phyloP scores from a whole-genome alignment of 2,329 filamentous ascomycete species.

The Phaeoacremonium minimum region DNA sequence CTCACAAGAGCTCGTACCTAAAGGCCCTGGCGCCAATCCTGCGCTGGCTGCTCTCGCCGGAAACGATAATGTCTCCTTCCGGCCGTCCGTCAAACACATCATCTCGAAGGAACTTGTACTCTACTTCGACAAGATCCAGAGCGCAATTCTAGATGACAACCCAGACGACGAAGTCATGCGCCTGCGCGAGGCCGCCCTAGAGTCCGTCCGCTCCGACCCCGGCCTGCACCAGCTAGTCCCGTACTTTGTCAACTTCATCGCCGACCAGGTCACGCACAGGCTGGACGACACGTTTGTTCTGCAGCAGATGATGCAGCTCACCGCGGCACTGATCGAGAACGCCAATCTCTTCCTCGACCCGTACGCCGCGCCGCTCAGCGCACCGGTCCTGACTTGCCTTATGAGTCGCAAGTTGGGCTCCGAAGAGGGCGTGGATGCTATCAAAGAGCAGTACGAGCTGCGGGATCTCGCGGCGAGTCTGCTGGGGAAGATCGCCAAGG shows the following conservation, averaged over 20 bases:
- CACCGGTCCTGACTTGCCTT: constrained; percentile 86
- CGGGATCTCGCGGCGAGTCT: constrained; percentile 82
- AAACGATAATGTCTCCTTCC: constrained; percentile 77
- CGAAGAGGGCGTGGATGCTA: constrained; percentile 44
- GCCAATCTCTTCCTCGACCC: constrained; percentile 69
- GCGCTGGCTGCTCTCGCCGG: constrained; percentile 79
- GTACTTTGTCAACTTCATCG: constrained; percentile 94
- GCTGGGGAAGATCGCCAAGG: constrained; percentile 71
- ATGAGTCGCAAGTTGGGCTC: constrained; percentile 75
- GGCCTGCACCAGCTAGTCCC: constrained; percentile 93
- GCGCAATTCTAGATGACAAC: constrained; percentile 80
- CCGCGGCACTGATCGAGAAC: constrained; percentile 80
- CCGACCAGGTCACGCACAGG: constrained; percentile 92
- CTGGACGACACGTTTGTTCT: constrained; percentile 87
- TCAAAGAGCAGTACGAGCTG: constrained; percentile 69
- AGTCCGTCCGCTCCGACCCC: constrained; percentile 81
- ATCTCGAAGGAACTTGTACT: constrained; percentile 93
- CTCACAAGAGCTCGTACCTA: constrained; percentile 80
- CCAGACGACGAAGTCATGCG: constrained; percentile 70
- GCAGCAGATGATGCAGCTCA: constrained; percentile 87
- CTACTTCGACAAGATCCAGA: constrained; percentile 94
- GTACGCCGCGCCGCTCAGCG: constrained; percentile 64
- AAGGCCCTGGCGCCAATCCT: constrained; percentile 83
- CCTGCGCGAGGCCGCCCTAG: constrained; percentile 78
- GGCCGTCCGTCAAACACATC: constrained; percentile 91